phyloP scores from a whole-genome alignment of 331 rosid genomes.

The Malus hybrid region DNA sequence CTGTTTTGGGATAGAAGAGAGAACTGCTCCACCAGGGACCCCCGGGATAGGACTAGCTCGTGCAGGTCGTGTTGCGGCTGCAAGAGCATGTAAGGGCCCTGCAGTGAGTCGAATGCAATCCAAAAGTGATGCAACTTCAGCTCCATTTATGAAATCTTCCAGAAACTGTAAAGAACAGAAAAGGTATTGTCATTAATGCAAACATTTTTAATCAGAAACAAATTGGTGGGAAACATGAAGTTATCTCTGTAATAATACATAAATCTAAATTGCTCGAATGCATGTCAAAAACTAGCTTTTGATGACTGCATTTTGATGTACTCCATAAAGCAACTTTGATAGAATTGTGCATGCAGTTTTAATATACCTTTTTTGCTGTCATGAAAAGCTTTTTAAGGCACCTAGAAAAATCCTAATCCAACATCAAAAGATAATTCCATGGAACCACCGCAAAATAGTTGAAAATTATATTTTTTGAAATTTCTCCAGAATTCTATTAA shows the following conservation, averaged over 20 bases:
- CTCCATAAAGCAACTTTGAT: background rate
- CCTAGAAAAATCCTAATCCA: background rate
- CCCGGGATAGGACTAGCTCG: constrained; percentile 95
- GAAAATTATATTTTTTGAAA: background rate
- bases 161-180: constrained; percentile 57
- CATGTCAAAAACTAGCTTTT: background rate
- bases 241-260: background rate
- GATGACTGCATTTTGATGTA: background rate
- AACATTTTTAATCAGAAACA: background rate
- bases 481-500: background rate
- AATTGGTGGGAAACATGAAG: background rate
- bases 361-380: background rate
- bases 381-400: background rate
- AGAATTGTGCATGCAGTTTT: background rate
- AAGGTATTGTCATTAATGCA: constrained; percentile 6
- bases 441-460: background rate
- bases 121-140: constrained; percentile 92
- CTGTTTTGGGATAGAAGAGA: constrained; percentile 73
- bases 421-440: background rate
- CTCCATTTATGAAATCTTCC: constrained; percentile 98
- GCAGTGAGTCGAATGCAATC: constrained; percentile 99
- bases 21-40: constrained; percentile 58
- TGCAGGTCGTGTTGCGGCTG: constrained; percentile 97
- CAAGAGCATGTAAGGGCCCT: constrained; percentile 95
- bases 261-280: background rate